Conservation (phyloP, 2,329 filamentous ascomycete species). For the Microdochium nivale region DNA sequence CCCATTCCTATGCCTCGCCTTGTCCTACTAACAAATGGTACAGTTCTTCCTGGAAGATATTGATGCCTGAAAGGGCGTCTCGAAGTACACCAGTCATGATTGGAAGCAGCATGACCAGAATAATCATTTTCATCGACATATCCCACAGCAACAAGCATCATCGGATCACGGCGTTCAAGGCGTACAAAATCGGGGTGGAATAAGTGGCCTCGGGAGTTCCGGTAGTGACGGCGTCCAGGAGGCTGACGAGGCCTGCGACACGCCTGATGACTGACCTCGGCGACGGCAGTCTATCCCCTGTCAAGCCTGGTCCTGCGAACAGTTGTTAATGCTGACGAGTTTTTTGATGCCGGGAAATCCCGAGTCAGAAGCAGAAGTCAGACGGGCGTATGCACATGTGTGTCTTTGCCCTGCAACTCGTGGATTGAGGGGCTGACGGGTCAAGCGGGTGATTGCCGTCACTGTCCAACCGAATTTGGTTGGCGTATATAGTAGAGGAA, state of each 20-base stretch:
- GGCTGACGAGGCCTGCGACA: slow-evolving; percentile 55
- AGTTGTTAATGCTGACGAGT: slow-evolving; percentile 1
- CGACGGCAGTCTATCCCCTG: slow-evolving; percentile 59
- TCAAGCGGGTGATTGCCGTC: slow-evolving; percentile 19
- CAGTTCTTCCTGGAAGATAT: slow-evolving; percentile 92
- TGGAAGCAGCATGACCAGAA: slow-evolving; percentile 13
- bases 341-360: too few species aligned
- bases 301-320: slow-evolving; percentile 49
- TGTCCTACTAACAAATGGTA: slow-evolving; percentile 7
- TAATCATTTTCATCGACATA: slow-evolving; percentile 20
- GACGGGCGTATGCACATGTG: background rate
- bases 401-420: slow-evolving; percentile 1
- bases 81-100: slow-evolving; percentile 28
- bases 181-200: slow-evolving; percentile 32
- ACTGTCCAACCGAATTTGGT: background rate
- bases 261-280: slow-evolving; percentile 53
- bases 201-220: slow-evolving; percentile 27
- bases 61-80: slow-evolving; percentile 53
- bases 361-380: background rate
- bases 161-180: slow-evolving; percentile 40
- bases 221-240: slow-evolving; percentile 24
- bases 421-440: slow-evolving; percentile 19
- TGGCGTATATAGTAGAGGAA: background rate
- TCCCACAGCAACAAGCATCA: slow-evolving; percentile 18
- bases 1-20: slow-evolving; percentile 1